Evolutionary conservation across 225 moss, liverwort and hornwort species (phyloP).

Genomic region (Sphagnum contortum): DNA sequence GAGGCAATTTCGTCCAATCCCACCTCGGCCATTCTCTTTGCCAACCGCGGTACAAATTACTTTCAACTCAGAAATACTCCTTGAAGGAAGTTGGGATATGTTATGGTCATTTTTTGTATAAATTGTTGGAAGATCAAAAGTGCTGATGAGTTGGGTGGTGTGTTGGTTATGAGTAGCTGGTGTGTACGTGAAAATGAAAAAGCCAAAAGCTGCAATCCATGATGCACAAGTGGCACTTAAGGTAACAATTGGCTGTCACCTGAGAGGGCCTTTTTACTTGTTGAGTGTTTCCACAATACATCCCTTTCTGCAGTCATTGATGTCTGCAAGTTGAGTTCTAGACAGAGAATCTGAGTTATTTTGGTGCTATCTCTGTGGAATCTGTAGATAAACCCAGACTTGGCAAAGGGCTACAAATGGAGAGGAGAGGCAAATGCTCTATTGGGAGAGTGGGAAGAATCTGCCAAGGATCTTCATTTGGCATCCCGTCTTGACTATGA

Average conservation of each 20-base stretch:
- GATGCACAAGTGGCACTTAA: slow-evolving; percentile 90
- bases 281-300: neutral
- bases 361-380: neutral
- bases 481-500: slow-evolving; percentile 89
- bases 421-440: slow-evolving; percentile 83
- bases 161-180: slow-evolving; percentile 44
- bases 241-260: slow-evolving; percentile 21
- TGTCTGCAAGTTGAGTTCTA: no score
- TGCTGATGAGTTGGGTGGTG: neutral
- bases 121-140: no score
- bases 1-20: slow-evolving; percentile 84
- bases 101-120: neutral
- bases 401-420: slow-evolving; percentile 90
- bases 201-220: slow-evolving; percentile 93
- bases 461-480: slow-evolving; percentile 85
- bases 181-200: slow-evolving; percentile 89
- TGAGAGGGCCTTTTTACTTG: neutral
- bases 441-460: slow-evolving; percentile 71
- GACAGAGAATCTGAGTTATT: no score
- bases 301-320: no score
- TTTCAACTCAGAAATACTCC: neutral
- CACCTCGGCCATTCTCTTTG: slow-evolving; percentile 69
- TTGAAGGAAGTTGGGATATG: no score
- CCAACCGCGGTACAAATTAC: slow-evolving; percentile 62
- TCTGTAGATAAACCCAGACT: slow-evolving; percentile 87